A percentile compares a stretch with the other conserved stretches of the same genome.
These are phyloP conservation scores for Phytopythium delawarense DNA, from an alignment of 352 stramenopile species.

Conservation along the genomic window DNA sequence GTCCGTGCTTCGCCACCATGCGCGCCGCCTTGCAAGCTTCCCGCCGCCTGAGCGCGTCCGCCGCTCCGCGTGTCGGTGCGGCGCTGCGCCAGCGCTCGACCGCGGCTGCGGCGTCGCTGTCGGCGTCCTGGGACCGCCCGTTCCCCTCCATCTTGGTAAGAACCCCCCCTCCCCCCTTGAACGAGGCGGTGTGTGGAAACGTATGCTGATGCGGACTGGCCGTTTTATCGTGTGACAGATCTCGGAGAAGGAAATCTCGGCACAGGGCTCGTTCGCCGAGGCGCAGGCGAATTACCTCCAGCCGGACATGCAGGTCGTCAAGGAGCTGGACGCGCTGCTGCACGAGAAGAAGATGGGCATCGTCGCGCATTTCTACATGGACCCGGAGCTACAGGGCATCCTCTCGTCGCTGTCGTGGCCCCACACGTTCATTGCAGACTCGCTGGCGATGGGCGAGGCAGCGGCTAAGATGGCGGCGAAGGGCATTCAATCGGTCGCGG, in stretches of 20 bases:
- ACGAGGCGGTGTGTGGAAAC: background rate
- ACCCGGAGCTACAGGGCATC: constrained; percentile 92
- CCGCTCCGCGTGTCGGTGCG: constrained; percentile 1
- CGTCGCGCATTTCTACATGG: constrained; percentile 98
- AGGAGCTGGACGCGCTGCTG: constrained; percentile 82
- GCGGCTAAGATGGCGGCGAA: constrained; percentile 93
- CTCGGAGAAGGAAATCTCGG: constrained; percentile 62
- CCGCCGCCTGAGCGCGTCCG: constrained; percentile 17
- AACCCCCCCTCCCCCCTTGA: background rate
- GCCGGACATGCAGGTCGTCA: constrained; percentile 83
- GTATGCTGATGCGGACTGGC: background rate
- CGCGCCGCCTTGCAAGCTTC: constrained; percentile 25
- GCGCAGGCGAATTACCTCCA: constrained; percentile 85
- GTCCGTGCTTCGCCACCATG: constrained; percentile 14
- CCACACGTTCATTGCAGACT: constrained; percentile 95
- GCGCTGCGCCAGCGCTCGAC: constrained; percentile 8
- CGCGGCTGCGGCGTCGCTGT: constrained; percentile 43
- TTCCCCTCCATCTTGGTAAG: constrained; percentile 79
- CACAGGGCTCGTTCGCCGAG: constrained; percentile 87
- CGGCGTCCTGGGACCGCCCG: constrained; percentile 65
- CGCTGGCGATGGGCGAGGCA: constrained; percentile 96
- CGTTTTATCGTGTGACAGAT: constrained; percentile 31
- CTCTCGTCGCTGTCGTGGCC: constrained; percentile 82
- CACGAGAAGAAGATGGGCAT: constrained; percentile 94
- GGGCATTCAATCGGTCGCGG: constrained; percentile 89